These are phyloP conservation scores for Paraphoma chrysanthemicola DNA, from an alignment of 2,329 filamentous ascomycete species.

Conservation along the genomic window DNA sequence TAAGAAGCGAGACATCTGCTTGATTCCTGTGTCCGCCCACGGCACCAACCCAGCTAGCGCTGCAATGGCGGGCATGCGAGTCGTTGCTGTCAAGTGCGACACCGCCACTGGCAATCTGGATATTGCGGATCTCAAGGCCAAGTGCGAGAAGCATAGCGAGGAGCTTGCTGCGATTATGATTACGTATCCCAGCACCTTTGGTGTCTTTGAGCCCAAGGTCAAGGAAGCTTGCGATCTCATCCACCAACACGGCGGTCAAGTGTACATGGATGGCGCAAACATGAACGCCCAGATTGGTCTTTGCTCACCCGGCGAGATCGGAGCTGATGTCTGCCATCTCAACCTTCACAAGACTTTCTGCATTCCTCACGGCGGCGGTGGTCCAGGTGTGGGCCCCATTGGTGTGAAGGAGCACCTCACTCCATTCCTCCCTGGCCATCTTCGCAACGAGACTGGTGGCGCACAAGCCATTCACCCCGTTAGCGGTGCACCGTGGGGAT, in stretches of 20 bases:
- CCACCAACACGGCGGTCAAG: conserved; percentile 86
- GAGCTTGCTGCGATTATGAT: conserved; percentile 94
- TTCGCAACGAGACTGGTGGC: conserved; percentile 64
- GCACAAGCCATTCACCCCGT: conserved; percentile 71
- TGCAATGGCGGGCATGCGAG: conserved; percentile 94
- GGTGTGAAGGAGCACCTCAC: conserved; percentile 84
- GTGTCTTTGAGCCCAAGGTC: conserved; percentile 90
- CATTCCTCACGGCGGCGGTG: conserved; percentile 94
- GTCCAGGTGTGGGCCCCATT: conserved; percentile 91
- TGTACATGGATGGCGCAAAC: conserved; percentile 99
- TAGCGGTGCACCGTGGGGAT: conserved; percentile 84
- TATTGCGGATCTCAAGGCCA: conserved; percentile 81
- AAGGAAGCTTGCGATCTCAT: conserved; percentile 86
- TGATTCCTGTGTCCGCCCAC: conserved; percentile 94
- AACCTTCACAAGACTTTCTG: conserved; percentile 99
- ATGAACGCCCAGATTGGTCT: conserved; percentile 98
- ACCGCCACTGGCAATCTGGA: conserved; percentile 87
- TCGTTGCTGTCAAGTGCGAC: conserved; percentile 92
- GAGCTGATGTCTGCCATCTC: conserved; percentile 94
- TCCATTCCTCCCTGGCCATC: conserved; percentile 77
- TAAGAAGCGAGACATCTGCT: conserved; percentile 84
- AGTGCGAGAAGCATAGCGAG: conserved; percentile 86
- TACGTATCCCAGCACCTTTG: conserved; percentile 94
- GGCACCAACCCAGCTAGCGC: conserved; percentile 96
- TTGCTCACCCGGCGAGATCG: conserved; percentile 92